These are phyloP conservation scores for maize (Zea mays) DNA, from an alignment of 176 grass and related monocot genomes.

Conservation along the genomic window Zm-B73-REFERENCE-NAM-5.0 NC_050104.1:55257001-55257500, in stretches of 20 bases:
- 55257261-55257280: slow-evolving; percentile 70
- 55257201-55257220: slow-evolving; percentile 75
- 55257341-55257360: slow-evolving; percentile 70
- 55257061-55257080: slow-evolving; percentile 53
- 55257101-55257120: slow-evolving; percentile 56
- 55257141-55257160: slow-evolving; percentile 58
- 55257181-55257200: slow-evolving; percentile 75
- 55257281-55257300: slow-evolving; percentile 52
- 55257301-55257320: slow-evolving; percentile 43
- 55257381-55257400: slow-evolving; percentile 64
- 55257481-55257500: slow-evolving; percentile 67
- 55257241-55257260: slow-evolving; percentile 59
- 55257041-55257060: slow-evolving; percentile 67
- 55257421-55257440: slow-evolving; percentile 41
- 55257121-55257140: slow-evolving; percentile 68
- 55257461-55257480: slow-evolving; percentile 84
- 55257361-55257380: slow-evolving; percentile 66
- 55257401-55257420: slow-evolving; percentile 65
- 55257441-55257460: slow-evolving; percentile 48
- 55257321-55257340: slow-evolving; percentile 50
- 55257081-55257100: slow-evolving; percentile 59
- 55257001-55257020: slow-evolving; percentile 27
- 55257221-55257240: slow-evolving; percentile 66
- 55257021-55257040: slow-evolving; percentile 50
- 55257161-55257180: slow-evolving; percentile 48